Conservation (phyloP, 164 flowering plant species). For the grape (Vitis vinifera) region ASM3070453v1 NC_081810.1:7307001-7307500, state of each 20-base stretch:
- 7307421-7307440: constrained; percentile 35
- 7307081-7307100: too few species aligned
- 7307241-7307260: constrained; percentile 2
- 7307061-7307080: too few species aligned
- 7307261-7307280: constrained; percentile 80
- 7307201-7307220: background rate
- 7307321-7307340: constrained; percentile 65
- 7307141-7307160: too few species aligned
- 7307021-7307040: too few species aligned
- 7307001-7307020: too few species aligned
- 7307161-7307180: too few species aligned
- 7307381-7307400: constrained; percentile 63
- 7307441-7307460: constrained; percentile 7
- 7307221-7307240: constrained; percentile 13
- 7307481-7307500: constrained; percentile 50
- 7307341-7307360: constrained; percentile 63
- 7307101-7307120: too few species aligned
- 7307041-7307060: too few species aligned
- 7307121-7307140: too few species aligned
- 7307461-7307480: constrained; percentile 65
- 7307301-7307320: constrained; percentile 22
- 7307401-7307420: constrained; percentile 50
- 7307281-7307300: constrained; percentile 52
- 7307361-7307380: constrained; percentile 80
- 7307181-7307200: too few species aligned